Evolutionary conservation across 129 eudicot species (phyloP).

Genomic region (Escallonia herrerae): DNA sequence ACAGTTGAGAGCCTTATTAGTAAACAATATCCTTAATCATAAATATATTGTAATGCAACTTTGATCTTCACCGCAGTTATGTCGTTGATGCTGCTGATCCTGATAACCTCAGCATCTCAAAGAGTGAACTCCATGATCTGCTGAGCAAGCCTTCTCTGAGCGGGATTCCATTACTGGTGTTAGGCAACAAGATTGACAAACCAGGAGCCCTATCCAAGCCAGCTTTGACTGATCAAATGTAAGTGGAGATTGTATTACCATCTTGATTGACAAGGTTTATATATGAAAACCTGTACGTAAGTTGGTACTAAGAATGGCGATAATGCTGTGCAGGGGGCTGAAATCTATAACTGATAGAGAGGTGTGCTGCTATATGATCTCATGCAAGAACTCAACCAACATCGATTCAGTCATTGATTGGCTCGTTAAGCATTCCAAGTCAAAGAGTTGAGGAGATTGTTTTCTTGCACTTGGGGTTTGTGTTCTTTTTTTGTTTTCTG

Average conservation of each 20-base stretch:
- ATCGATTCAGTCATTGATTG: slow-evolving; percentile 73
- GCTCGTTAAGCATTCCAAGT: slow-evolving; percentile 81
- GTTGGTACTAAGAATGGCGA: background rate
- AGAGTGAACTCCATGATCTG: slow-evolving; percentile 90
- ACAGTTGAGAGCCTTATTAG: too few species aligned
- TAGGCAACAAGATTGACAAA: slow-evolving; percentile 96
- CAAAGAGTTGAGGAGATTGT: slow-evolving; percentile 42
- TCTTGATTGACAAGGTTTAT: background rate
- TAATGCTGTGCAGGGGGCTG: slow-evolving; percentile 44
- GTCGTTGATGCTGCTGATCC: slow-evolving; percentile 99
- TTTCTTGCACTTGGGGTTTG: background rate
- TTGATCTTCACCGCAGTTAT: slow-evolving; percentile 44
- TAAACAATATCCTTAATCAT: too few species aligned
- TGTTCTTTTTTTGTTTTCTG: background rate
- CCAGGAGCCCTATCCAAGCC: slow-evolving; percentile 80
- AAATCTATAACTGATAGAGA: slow-evolving; percentile 63
- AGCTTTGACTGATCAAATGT: slow-evolving; percentile 90
- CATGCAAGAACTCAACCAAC: slow-evolving; percentile 89
- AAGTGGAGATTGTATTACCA: slow-evolving; percentile 16
- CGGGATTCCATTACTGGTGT: slow-evolving; percentile 91
- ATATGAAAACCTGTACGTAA: background rate
- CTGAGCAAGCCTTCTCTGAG: slow-evolving; percentile 70
- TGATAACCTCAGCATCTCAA: slow-evolving; percentile 80
- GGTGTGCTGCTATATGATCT: slow-evolving; percentile 85
- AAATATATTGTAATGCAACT: background rate